phyloP scores from a whole-genome alignment of 2,329 filamentous ascomycete genomes.

The Stagonosporopsis chrysanthemi region DNA sequence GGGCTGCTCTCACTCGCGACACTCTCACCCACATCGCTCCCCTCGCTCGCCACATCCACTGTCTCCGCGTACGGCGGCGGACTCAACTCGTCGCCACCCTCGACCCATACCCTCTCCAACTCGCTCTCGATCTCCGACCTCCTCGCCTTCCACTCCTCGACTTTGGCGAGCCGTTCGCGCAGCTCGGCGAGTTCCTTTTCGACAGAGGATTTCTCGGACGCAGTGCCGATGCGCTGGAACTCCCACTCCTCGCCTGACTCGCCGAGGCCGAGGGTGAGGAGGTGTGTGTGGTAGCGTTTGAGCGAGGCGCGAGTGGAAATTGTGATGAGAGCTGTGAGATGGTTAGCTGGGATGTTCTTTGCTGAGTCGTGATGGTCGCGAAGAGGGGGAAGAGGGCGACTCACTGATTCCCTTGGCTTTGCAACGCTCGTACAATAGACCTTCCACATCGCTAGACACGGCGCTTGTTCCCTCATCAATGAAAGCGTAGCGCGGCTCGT shows the following conservation, averaged over 20 bases:
- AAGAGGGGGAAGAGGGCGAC: slow-evolving; percentile 46
- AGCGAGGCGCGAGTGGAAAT: slow-evolving; percentile 93
- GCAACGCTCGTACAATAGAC: slow-evolving; percentile 87
- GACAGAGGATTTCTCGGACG: slow-evolving; percentile 89
- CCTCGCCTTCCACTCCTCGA: slow-evolving; percentile 82
- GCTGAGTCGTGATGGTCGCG: background rate
- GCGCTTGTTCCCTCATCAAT: slow-evolving; percentile 96
- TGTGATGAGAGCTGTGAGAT: slow-evolving; percentile 77
- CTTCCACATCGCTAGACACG: slow-evolving; percentile 93
- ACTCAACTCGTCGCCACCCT: slow-evolving; percentile 48
- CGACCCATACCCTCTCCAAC: slow-evolving; percentile 69
- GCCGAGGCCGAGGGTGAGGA: slow-evolving; percentile 83
- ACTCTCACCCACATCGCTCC: slow-evolving; percentile 31
- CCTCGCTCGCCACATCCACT: slow-evolving; percentile 11
- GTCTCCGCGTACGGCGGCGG: slow-evolving; percentile 47
- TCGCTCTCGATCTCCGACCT: slow-evolving; percentile 83
- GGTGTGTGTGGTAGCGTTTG: slow-evolving; percentile 95
- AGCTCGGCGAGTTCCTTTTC: slow-evolving; percentile 90
- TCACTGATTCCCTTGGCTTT: slow-evolving; percentile 93
- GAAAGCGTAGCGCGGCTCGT: slow-evolving; percentile 93
- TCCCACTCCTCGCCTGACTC: slow-evolving; percentile 87
- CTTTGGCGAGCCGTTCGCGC: slow-evolving; percentile 77
- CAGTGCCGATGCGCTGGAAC: slow-evolving; percentile 91
- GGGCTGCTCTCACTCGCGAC: slow-evolving; percentile 49
- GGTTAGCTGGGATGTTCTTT: background rate